Conservation (phyloP, 768 basidiomycete species). For the Tricholoma matsutake region DNA sequence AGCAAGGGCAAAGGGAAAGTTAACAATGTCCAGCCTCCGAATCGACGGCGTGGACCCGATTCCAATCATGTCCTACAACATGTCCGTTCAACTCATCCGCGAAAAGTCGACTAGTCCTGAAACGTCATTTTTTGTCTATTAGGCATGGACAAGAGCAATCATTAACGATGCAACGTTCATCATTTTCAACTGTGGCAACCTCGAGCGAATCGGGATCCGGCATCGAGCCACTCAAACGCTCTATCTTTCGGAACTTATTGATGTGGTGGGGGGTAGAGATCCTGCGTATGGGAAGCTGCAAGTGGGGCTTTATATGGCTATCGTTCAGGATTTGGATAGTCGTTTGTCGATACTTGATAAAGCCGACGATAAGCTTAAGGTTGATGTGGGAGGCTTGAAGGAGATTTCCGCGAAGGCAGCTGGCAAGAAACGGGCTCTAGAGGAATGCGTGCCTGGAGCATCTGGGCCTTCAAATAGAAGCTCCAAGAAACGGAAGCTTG, state of each 20-base stretch:
- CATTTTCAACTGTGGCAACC: constrained; percentile 1
- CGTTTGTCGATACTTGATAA: not conserved
- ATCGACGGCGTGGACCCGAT: not conserved
- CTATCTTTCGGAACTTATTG: not conserved
- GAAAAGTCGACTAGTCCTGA: not conserved
- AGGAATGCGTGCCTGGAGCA: not conserved
- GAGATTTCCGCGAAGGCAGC: not conserved
- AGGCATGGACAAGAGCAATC: constrained; percentile 1
- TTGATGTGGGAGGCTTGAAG: not conserved
- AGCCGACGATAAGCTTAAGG: not conserved
- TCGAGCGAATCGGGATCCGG: constrained; percentile 6
- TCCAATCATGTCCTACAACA: not conserved
- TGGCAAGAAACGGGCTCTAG: not conserved
- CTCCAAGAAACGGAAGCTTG: not conserved
- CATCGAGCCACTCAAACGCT: constrained; percentile 4
- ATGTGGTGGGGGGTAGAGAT: not conserved
- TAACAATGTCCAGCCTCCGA: not conserved
- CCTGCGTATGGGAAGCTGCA: not conserved
- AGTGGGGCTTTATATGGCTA: not conserved
- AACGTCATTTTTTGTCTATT: not conserved
- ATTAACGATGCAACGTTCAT: not conserved
- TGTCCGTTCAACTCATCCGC: not conserved
- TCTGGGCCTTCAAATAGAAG: not conserved
- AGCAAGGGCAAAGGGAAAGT: no score
- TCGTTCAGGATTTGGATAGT: not conserved